Base-by-base conservation (phyloP, 2,329 filamentous ascomycete species). In the Penicillium sp. region DNA sequence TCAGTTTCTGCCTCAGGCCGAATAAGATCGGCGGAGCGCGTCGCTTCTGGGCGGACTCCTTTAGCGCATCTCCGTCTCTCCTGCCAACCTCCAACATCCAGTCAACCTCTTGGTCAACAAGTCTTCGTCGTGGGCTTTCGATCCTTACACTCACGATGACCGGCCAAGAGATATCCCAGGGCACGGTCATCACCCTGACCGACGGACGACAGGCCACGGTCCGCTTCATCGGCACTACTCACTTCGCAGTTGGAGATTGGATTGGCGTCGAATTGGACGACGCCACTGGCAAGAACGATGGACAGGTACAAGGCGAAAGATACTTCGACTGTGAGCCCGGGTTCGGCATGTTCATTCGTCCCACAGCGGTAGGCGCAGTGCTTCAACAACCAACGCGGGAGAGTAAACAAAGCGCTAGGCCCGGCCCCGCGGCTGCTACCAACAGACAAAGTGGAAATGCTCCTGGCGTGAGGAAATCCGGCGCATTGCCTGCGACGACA, bases 281-380 rank as follows among this genome's bases (percentile, higher is more conserved):
- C 40, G 79, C 86, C 46, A 84, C 82, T 17, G 93, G 94, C 26
- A 97, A 97, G 78, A 97, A 97, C 65, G 91, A 97, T 80, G 93
- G 93, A 59, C 88, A 89, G 49, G 90, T 97, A 40, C 84, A 93
- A 71, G 92, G 91, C 55, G 84, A 90, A 68, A 81, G 90, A 17
- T 97, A 97, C 70, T 97, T 96, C 64, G 85, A 92, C 43, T 97
- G 93, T 62, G 70, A 79, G 42, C 74, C 78, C 37, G 74, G 81
- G 68, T 73, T 87, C 82, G 84, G 90, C 79, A 94, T 99, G 84
- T 97, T 99, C 66, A 83, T 97, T 49, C 84, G 90, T 56, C 86
- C 90, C 24, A 76, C 82, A 47, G 87, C 87, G 51, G 79, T 94
- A 43, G 81, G 80, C 10, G 77, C 86, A 27, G 66, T 80, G 66